Evolutionary conservation across 1,284 basidiomycete genomes (phyloP).

Genomic region (Schizopora paradoxa): DNA sequence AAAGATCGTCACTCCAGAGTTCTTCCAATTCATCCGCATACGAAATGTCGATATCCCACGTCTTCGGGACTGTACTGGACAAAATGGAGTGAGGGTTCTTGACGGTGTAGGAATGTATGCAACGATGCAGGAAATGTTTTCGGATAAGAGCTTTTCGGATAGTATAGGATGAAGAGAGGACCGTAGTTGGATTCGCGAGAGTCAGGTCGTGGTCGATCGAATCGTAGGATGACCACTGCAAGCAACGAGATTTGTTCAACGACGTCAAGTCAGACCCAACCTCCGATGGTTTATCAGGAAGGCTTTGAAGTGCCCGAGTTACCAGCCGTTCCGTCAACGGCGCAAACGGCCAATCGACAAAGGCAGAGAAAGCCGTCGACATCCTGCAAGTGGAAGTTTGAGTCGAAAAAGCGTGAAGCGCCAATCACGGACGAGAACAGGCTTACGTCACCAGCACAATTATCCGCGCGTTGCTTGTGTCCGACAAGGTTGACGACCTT

Average conservation of each 20-base stretch:
- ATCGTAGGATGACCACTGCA: slow-evolving; percentile 85
- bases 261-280: slow-evolving; percentile 10
- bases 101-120: slow-evolving; percentile 66
- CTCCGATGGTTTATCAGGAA: slow-evolving; percentile 30
- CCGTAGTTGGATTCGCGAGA: slow-evolving; percentile 37
- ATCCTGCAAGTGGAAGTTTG: slow-evolving; percentile 1
- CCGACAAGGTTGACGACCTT: neutral
- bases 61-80: slow-evolving; percentile 58
- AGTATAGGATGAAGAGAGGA: slow-evolving; percentile 81
- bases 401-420: neutral
- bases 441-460: neutral
- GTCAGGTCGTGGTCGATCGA: slow-evolving; percentile 73
- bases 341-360: slow-evolving; percentile 73
- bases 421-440: no score
- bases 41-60: slow-evolving; percentile 86
- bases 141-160: slow-evolving; percentile 93
- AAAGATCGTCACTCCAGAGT: slow-evolving; percentile 89
- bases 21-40: slow-evolving; percentile 96
- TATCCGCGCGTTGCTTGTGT: neutral
- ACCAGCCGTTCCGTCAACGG: slow-evolving; percentile 74
- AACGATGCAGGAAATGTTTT: slow-evolving; percentile 87
- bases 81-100: slow-evolving; percentile 65
- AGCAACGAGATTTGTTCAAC: slow-evolving; percentile 25
- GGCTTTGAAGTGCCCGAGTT: slow-evolving; percentile 46
- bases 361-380: slow-evolving; percentile 32